phyloP scores from a whole-genome alignment of 768 basidiomycete genomes.

The Suillus subalutaceus region DNA sequence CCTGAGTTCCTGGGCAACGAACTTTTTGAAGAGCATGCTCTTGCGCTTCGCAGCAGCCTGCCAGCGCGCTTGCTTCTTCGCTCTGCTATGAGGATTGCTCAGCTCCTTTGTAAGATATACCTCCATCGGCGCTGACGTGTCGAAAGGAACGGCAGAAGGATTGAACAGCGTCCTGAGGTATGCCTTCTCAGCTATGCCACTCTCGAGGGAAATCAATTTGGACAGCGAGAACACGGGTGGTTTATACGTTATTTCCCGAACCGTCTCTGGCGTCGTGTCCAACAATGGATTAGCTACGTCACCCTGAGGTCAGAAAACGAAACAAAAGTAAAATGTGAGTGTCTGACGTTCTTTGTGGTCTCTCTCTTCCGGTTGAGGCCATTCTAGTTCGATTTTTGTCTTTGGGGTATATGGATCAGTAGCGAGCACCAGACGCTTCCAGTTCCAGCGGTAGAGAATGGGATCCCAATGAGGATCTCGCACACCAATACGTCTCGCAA shows the following conservation, averaged over 20 bases:
- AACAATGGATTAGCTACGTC: constrained; percentile 44
- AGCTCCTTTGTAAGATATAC: constrained; percentile 68
- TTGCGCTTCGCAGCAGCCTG: constrained; percentile 54
- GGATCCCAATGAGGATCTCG: constrained; percentile 63
- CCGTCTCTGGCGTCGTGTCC: constrained; percentile 66
- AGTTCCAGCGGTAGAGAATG: constrained; percentile 58
- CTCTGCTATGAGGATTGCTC: constrained; percentile 79
- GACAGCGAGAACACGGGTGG: constrained; percentile 54
- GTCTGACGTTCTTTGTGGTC: constrained; percentile 36
- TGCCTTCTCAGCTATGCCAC: constrained; percentile 53
- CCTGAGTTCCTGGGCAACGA: constrained; percentile 54
- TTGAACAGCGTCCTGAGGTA: constrained; percentile 58
- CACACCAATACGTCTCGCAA: constrained; percentile 71
- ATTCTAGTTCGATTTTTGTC: constrained; percentile 58
- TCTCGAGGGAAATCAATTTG: constrained; percentile 39
- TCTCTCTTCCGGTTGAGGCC: constrained; percentile 59
- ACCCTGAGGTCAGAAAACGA: not conserved
- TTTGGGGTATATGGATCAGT: constrained; percentile 62
- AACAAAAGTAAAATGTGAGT: not conserved
- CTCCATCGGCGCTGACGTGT: constrained; percentile 64
- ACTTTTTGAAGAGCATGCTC: constrained; percentile 53
- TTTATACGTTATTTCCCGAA: constrained; percentile 70
- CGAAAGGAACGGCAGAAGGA: constrained; percentile 44
- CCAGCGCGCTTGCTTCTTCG: constrained; percentile 82
- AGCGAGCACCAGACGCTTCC: constrained; percentile 71